phyloP scores from a whole-genome alignment of 495 filamentous ascomycete species.

The Parathielavia hyrcaniae region DNA sequence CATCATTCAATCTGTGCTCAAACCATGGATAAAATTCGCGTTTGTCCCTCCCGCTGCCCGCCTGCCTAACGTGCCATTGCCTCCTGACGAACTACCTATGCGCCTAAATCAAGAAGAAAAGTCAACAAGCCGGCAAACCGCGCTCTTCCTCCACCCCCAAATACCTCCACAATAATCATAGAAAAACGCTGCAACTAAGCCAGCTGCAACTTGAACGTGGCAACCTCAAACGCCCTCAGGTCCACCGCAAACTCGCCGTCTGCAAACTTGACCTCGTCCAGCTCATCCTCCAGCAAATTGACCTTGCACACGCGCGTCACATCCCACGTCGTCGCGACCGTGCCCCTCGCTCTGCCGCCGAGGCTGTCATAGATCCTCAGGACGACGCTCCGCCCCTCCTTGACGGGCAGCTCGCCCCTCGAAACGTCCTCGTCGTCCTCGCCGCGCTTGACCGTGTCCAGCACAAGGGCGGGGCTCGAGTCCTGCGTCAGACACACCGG shows the following conservation, averaged over 20 bases:
- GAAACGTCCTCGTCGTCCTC: constrained; percentile 93
- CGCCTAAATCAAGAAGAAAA: too few relatives aligned
- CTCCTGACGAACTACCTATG: too few relatives aligned
- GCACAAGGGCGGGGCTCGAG: constrained; percentile 52
- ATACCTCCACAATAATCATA: not conserved
- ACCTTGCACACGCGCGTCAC: constrained; percentile 74
- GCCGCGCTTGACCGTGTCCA: constrained; percentile 84
- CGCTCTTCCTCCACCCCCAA: not conserved
- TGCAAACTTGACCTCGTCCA: constrained; percentile 50
- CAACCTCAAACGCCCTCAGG: constrained; percentile 83
- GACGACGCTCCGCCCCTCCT: constrained; percentile 71
- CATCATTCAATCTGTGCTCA: not conserved
- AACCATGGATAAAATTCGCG: not conserved
- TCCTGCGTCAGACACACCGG: constrained; percentile 53
- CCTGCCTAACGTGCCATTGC: too few relatives aligned
- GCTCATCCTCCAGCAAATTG: constrained; percentile 70
- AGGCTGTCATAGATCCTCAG: constrained; percentile 83
- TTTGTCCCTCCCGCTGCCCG: not conserved
- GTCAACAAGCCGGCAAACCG: not conserved
- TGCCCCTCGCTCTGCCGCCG: constrained; percentile 70
- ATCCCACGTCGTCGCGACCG: constrained; percentile 56
- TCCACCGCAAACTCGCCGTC: constrained; percentile 56
- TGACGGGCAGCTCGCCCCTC: constrained; percentile 57
- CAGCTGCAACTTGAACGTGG: constrained; percentile 72
- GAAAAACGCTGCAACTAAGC: constrained; percentile 9